phyloP scores from a whole-genome alignment of 805 yeast genomes.

The Priceomyces carsonii region DNA sequence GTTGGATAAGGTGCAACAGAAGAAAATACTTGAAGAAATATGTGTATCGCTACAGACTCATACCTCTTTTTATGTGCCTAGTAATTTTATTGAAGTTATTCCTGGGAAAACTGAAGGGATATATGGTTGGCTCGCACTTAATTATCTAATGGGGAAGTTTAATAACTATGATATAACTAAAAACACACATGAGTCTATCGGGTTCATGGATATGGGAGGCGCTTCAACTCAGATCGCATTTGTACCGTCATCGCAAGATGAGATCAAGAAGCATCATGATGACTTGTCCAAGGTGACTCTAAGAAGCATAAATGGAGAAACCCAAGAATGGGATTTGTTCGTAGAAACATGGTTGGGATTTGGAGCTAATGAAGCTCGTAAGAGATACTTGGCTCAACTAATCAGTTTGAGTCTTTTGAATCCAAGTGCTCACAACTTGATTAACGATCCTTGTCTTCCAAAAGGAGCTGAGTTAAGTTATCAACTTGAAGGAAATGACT shows the following conservation, averaged over 20 bases:
- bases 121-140: conserved; percentile 93
- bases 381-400: conserved; percentile 62
- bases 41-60: conserved; percentile 58
- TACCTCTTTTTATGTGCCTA: conserved; percentile 54
- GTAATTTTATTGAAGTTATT: conserved; percentile 74
- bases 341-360: conserved; percentile 97
- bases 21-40: conserved; percentile 54
- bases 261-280: conserved; percentile 63
- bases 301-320: conserved; percentile 67
- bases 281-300: conserved; percentile 69
- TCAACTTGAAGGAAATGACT: conserved; percentile 46
- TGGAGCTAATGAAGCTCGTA: conserved; percentile 94
- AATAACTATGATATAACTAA: conserved; percentile 44
- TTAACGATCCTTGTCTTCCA: conserved; percentile 83
- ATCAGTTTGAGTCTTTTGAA: conserved; percentile 31
- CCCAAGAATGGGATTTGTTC: conserved; percentile 80
- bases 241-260: conserved; percentile 69
- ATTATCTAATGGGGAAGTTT: conserved; percentile 73
- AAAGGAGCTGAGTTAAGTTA: conserved; percentile 53
- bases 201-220: conserved; percentile 99
- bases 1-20: conserved; percentile 54
- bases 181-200: conserved; percentile 60
- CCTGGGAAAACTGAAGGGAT: conserved; percentile 95
- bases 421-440: conserved; percentile 11
- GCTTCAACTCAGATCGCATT: conserved; percentile 96